Percentiles rank a stretch among this genome's conserved stretches.
These are phyloP conservation scores for Clavispora santaluciae DNA, from an alignment of 805 yeast species.

Conservation along the genomic window DNA sequence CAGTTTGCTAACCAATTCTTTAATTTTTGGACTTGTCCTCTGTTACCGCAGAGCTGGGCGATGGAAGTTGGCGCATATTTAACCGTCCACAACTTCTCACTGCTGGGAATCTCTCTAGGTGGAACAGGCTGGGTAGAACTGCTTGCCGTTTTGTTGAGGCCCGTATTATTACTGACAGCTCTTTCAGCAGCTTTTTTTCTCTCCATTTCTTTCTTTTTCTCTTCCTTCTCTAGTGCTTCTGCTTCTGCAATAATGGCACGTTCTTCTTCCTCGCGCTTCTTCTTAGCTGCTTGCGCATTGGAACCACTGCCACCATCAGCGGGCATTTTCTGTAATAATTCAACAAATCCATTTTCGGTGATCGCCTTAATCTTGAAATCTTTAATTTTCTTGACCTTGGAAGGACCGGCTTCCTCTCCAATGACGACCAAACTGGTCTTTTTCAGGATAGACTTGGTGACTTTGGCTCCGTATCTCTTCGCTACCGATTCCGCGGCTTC, in stretches of 20 bases:
- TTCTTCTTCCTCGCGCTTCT: conserved; percentile 68
- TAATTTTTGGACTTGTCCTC: conserved; percentile 63
- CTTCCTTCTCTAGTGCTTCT: conserved; percentile 40
- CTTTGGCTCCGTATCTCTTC: conserved; percentile 84
- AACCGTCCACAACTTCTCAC: conserved; percentile 83
- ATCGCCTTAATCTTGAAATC: conserved; percentile 73
- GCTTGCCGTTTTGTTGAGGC: neutral
- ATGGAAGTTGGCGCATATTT: conserved; percentile 81
- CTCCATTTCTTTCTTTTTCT: conserved; percentile 35
- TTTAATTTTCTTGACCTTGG: conserved; percentile 79
- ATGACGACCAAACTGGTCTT: conserved; percentile 85
- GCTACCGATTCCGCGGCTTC: conserved; percentile 72
- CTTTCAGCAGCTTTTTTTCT: conserved; percentile 23
- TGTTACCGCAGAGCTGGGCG: conserved; percentile 79
- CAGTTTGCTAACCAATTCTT: conserved; percentile 74
- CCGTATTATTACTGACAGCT: neutral
- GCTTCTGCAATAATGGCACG: conserved; percentile 43
- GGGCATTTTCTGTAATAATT: conserved; percentile 75
- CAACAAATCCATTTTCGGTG: conserved; percentile 79
- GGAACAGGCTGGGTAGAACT: conserved; percentile 5
- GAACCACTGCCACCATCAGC: conserved; percentile 87
- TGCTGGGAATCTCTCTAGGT: conserved; percentile 39
- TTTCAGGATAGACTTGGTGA: conserved; percentile 78
- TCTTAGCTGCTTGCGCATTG: conserved; percentile 66
- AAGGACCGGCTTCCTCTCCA: conserved; percentile 96